A percentile compares a stretch with the other conserved stretches of the same genome.
phyloP scores from a whole-genome alignment of 257 asterid genomes.

The Jasminum sambac region DNA sequence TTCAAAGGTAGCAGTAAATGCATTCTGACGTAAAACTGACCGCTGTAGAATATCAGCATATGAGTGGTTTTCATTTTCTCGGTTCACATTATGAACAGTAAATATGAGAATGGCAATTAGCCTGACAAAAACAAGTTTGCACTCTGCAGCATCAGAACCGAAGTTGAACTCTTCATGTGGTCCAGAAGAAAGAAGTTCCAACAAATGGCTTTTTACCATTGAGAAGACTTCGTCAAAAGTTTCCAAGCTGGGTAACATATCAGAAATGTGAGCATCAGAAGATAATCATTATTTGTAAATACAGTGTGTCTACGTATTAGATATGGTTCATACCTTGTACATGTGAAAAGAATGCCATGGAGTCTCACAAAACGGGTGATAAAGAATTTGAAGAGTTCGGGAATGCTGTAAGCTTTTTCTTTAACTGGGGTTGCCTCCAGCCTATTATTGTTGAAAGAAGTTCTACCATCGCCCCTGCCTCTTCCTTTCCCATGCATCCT shows the following conservation, averaged over 20 bases:
- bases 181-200: constrained; percentile 78
- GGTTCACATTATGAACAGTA: constrained; percentile 73
- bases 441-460: constrained; percentile 43
- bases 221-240: constrained; percentile 75
- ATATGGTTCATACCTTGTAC: constrained; percentile 69
- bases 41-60: constrained; percentile 93
- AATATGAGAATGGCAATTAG: constrained; percentile 75
- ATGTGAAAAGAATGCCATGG: constrained; percentile 85
- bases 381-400: constrained; percentile 55
- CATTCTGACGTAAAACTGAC: constrained; percentile 80
- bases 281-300: constrained; percentile 1
- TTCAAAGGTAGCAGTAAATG: constrained; percentile 77
- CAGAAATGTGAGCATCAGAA: constrained; percentile 14
- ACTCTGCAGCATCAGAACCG: constrained; percentile 68
- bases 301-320: constrained; percentile 6
- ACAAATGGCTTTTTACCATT: constrained; percentile 59
- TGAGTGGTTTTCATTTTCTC: constrained; percentile 79
- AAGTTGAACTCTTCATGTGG: constrained; percentile 61
- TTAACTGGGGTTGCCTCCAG: constrained; percentile 41
- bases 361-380: constrained; percentile 71
- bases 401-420: constrained; percentile 43
- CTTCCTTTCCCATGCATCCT: constrained; percentile 56
- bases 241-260: constrained; percentile 67
- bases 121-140: constrained; percentile 69
- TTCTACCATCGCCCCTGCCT: constrained; percentile 61